Percentiles rank a stretch among this genome's conserved stretches.
Evolutionary conservation across 2,329 filamentous ascomycete species (phyloP).

Genomic region (Alternaria triticina): DNA sequence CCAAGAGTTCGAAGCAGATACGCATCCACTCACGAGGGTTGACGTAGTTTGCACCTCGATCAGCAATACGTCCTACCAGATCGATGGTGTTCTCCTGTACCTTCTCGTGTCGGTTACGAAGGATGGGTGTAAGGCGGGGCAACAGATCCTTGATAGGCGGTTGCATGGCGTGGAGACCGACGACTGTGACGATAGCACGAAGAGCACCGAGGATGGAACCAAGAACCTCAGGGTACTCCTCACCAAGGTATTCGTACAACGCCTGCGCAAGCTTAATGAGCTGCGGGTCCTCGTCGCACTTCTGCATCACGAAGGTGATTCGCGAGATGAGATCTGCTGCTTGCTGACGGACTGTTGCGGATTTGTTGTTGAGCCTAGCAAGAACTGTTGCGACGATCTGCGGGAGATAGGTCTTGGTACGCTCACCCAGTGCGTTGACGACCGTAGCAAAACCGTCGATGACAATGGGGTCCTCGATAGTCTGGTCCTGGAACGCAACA

Average conservation of each 20-base stretch:
- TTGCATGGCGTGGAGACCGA: conserved; percentile 98
- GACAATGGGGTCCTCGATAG: conserved; percentile 93
- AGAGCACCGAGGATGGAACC: conserved; percentile 95
- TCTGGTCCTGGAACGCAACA: conserved; percentile 97
- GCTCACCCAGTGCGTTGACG: conserved; percentile 89
- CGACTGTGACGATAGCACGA: conserved; percentile 94
- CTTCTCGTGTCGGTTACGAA: conserved; percentile 98
- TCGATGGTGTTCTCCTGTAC: conserved; percentile 99
- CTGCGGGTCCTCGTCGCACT: conserved; percentile 93
- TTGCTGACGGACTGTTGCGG: conserved; percentile 93
- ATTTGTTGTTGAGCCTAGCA: conserved; percentile 97
- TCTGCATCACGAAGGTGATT: conserved; percentile 98
- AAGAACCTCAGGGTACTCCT: conserved; percentile 97
- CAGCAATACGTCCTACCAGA: conserved; percentile 94
- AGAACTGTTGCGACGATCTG: conserved; percentile 98
- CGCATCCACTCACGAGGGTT: conserved; percentile 99
- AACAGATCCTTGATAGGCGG: conserved; percentile 96
- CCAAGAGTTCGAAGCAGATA: conserved; percentile 97
- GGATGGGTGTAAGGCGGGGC: conserved; percentile 93
- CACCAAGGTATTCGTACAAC: conserved; percentile 96
- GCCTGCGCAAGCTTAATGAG: conserved; percentile 96
- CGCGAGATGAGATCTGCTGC: conserved; percentile 95
- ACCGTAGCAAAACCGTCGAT: conserved; percentile 98
- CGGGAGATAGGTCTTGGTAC: conserved; percentile 94
- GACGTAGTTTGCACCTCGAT: conserved; percentile 94